phyloP scores from a whole-genome alignment of 345 rosid species.

The Linum lewisii region DNA sequence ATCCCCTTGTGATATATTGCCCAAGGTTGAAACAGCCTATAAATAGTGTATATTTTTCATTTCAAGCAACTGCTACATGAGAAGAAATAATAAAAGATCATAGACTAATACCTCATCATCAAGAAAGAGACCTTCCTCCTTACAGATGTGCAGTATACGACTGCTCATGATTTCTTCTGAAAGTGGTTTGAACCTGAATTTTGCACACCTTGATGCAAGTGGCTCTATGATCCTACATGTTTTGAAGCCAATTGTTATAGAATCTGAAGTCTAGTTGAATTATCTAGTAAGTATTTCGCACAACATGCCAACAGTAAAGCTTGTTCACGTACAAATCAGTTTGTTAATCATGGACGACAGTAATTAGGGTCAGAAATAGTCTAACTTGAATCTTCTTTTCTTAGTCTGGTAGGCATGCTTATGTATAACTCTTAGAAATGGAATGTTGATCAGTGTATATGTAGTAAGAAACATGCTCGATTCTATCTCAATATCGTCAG shows the following conservation, averaged over 20 bases:
- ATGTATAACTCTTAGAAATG: no score
- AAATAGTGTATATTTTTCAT: constrained; percentile 11
- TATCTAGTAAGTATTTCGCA: not conserved
- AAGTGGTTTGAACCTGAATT: constrained; percentile 97
- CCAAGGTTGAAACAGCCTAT: constrained; percentile 80
- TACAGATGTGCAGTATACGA: constrained; percentile 75
- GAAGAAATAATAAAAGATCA: constrained; percentile 12
- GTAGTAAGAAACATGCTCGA: no score
- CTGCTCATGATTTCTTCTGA: constrained; percentile 80
- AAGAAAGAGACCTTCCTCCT: constrained; percentile 69
- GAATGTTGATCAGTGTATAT: no score
- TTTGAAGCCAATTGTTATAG: not conserved
- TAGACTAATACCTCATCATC: constrained; percentile 55
- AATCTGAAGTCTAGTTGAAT: not conserved
- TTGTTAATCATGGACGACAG: not conserved
- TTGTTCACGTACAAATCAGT: not conserved
- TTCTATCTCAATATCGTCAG: not conserved
- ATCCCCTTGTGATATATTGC: constrained; percentile 90
- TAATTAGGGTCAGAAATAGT: not conserved
- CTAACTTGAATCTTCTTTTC: not conserved
- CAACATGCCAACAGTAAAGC: not conserved
- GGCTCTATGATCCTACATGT: constrained; percentile 80
- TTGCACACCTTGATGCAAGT: constrained; percentile 98
- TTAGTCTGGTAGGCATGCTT: not conserved
- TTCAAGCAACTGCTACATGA: constrained; percentile 6